Evolutionary conservation across 768 basidiomycete species (phyloP).

Genomic region (Hericium coralloides): DNA sequence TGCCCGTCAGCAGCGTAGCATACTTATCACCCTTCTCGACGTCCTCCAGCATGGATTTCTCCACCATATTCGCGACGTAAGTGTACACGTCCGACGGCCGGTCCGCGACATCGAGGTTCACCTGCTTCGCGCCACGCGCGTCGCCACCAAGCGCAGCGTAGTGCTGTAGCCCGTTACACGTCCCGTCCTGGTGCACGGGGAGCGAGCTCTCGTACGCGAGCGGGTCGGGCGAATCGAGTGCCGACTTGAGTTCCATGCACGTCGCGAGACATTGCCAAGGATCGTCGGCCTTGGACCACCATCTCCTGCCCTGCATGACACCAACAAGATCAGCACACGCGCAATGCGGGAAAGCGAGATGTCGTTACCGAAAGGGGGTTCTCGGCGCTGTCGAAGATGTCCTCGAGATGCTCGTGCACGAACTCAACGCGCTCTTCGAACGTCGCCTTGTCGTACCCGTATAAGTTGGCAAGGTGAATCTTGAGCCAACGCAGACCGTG

Average conservation of each 20-base stretch:
- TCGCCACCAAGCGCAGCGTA: constrained; percentile 98
- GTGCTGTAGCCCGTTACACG: constrained; percentile 97
- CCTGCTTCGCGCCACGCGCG: constrained; percentile 76
- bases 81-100: constrained; percentile 94
- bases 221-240: constrained; percentile 61
- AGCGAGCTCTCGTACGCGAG: constrained; percentile 52
- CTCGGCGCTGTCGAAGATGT: constrained; percentile 76
- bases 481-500: constrained; percentile 91
- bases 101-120: constrained; percentile 80
- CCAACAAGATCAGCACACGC: constrained; percentile 3
- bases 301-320: constrained; percentile 48
- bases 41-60: constrained; percentile 53
- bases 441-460: constrained; percentile 89
- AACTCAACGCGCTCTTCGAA: constrained; percentile 89
- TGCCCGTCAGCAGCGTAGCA: constrained; percentile 61
- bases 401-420: constrained; percentile 59
- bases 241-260: constrained; percentile 81
- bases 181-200: constrained; percentile 98
- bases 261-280: constrained; percentile 97
- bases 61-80: constrained; percentile 81
- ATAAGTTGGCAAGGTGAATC: constrained; percentile 89
- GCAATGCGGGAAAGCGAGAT: not conserved
- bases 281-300: constrained; percentile 92
- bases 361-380: constrained; percentile 62
- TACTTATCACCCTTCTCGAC: constrained; percentile 29